A percentile compares a stretch with the other conserved stretches of the same genome.
Conservation (phyloP, 805 yeast genomes). For the Brettanomyces naardenensis region DNA sequence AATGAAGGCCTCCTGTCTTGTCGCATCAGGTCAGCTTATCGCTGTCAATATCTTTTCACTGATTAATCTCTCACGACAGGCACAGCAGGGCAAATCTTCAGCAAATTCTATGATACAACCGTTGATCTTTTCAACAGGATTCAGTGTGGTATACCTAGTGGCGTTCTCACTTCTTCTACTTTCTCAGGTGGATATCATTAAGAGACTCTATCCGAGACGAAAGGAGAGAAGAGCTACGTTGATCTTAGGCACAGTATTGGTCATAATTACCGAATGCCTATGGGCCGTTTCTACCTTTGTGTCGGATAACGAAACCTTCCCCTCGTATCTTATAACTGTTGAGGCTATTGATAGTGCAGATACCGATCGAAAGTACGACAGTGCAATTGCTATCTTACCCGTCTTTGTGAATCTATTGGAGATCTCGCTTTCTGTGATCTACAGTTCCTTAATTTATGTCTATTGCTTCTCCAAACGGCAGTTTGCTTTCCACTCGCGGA, state of each 20-base stretch:
- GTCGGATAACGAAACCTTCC: constrained; percentile 12
- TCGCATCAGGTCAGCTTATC: constrained; percentile 49
- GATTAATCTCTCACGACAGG: constrained; percentile 34
- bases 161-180: constrained; percentile 51
- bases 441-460: constrained; percentile 54
- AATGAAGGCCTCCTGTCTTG: constrained; percentile 39
- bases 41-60: constrained; percentile 42
- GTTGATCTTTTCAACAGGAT: constrained; percentile 35
- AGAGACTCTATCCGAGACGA: constrained; percentile 58
- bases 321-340: not conserved
- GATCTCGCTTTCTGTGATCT: constrained; percentile 62
- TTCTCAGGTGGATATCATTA: constrained; percentile 64
- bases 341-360: not conserved
- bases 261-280: constrained; percentile 50
- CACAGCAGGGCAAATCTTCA: constrained; percentile 32
- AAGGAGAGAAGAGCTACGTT: constrained; percentile 60
- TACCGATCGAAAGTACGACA: not conserved
- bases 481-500: constrained; percentile 39
- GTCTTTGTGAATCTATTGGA: constrained; percentile 60
- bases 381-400: constrained; percentile 22
- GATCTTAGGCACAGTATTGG: constrained; percentile 45
- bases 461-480: constrained; percentile 44
- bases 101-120: constrained; percentile 37
- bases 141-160: constrained; percentile 51
- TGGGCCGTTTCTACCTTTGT: constrained; percentile 62